Percentiles rank a stretch among this genome's conserved stretches.
These are phyloP conservation scores for Sarocladium strictum DNA, from an alignment of 2,329 filamentous ascomycete genomes.

Conservation along the genomic window DNA sequence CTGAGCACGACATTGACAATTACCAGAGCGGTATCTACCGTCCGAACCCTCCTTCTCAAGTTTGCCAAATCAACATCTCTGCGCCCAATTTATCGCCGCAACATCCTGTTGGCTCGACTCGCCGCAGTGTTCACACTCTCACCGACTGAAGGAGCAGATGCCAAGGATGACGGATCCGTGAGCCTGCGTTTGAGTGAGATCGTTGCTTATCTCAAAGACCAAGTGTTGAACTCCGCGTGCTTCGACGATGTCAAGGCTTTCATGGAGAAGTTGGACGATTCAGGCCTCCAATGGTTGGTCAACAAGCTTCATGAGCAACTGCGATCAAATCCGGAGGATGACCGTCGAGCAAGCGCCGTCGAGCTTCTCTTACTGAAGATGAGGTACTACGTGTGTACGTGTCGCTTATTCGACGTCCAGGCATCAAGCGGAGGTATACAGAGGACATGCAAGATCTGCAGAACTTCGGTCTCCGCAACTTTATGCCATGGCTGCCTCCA, in stretches of 20 bases:
- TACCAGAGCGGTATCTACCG: constrained; percentile 19
- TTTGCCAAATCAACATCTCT: constrained; percentile 22
- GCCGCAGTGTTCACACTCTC: constrained; percentile 29
- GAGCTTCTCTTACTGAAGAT: constrained; percentile 34
- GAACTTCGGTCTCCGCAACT: background rate
- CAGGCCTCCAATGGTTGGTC: constrained; percentile 35
- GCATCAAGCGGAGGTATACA: background rate
- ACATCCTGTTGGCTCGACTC: constrained; percentile 32
- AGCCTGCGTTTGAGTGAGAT: constrained; percentile 29
- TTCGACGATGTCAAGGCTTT: constrained; percentile 44
- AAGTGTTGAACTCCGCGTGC: constrained; percentile 30
- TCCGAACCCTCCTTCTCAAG: constrained; percentile 24
- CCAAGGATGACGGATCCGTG: constrained; percentile 18
- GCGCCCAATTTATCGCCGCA: constrained; percentile 33
- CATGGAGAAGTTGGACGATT: constrained; percentile 33
- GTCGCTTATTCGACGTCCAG: constrained; percentile 14
- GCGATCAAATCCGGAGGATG: constrained; percentile 14
- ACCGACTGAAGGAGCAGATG: constrained; percentile 22
- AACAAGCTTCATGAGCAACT: constrained; percentile 15
- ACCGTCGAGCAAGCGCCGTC: constrained; percentile 20
- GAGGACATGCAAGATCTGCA: background rate
- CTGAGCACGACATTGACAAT: constrained; percentile 11
- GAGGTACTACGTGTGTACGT: constrained; percentile 38
- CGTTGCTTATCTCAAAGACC: constrained; percentile 28
- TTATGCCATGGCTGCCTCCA: background rate